Conservation (phyloP, 352 stramenopile species). For the Globisporangium spinosum region DNA sequence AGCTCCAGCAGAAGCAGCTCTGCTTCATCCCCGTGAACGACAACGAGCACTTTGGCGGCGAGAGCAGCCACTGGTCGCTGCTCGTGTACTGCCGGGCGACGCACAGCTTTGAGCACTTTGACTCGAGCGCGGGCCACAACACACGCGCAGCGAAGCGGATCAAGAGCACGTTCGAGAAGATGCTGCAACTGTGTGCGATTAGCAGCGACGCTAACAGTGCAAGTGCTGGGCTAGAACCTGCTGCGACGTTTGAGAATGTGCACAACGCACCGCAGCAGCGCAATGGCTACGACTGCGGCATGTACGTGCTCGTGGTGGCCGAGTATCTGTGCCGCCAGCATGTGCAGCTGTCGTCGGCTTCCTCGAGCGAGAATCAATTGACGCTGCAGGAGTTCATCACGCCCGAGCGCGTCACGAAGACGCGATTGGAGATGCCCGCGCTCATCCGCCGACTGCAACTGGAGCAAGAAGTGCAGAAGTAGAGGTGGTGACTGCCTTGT, state of each 20-base stretch:
- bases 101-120: constrained; percentile 54
- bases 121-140: constrained; percentile 72
- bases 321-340: constrained; percentile 53
- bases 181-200: constrained; percentile 26
- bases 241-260: constrained; percentile 26
- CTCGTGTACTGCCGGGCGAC: constrained; percentile 36
- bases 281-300: constrained; percentile 80
- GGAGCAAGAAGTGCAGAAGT: not conserved
- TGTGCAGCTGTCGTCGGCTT: constrained; percentile 3
- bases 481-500: not conserved
- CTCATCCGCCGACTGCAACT: constrained; percentile 31
- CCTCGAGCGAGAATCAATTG: not conserved
- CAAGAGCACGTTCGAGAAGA: constrained; percentile 33
- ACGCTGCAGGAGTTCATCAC: constrained; percentile 48
- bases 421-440: constrained; percentile 45
- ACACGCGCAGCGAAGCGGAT: constrained; percentile 39
- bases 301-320: constrained; percentile 69
- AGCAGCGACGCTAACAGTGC: not conserved
- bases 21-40: constrained; percentile 73
- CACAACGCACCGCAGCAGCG: constrained; percentile 55
- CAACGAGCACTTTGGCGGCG: constrained; percentile 46
- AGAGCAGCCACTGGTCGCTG: constrained; percentile 77
- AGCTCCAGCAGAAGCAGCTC: constrained; percentile 33
- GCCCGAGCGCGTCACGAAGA: constrained; percentile 38
- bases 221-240: too few species aligned